Base-by-base conservation (phyloP, 768 basidiomycete genomes). In the Kwoniella bestiolae region DNA sequence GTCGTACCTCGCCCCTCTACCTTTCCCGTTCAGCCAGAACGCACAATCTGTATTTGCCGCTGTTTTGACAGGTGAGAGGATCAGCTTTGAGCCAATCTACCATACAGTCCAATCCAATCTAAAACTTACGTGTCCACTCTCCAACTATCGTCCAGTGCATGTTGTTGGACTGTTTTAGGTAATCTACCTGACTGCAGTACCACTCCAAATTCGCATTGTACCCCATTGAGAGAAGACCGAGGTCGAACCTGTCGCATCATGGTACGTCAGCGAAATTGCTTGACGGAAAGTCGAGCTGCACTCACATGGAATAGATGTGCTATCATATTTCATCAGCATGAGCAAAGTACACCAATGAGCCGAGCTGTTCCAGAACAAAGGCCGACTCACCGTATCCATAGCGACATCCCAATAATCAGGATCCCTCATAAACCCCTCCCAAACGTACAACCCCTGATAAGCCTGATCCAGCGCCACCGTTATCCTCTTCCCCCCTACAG, bases 141-240 rank as follows among this genome's bases (percentile, higher is more conserved):
- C 93, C 92, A 26, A 93, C 91, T 47, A 93, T 84, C 16, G 87
- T 84, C 92, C 91, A 92, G 28, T 94, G 85, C 67, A 88, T 88
- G 9, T 86, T 58, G 52, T 80, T 69, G 3, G 75, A 74, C 3
- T 55, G 49, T 26, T 56, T 47, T 5, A 79, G 68, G 38, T 70
- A 68, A 8, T 68, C 65, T 0, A 51, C 45, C 55, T 70, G 72
- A 16, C 67, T 59, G 63, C 79, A 80, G 38, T 62, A 72, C 67
- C 72, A 74, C 14, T 72, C 28, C 26, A 80, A 66, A 34, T 75
- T 73, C 25, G 69, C 70, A 18, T 63, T 68, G 50, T 80, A 80
- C 0, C 76, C 76, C 47, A 69, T 64, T 18, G 69, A 60, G 3
- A 76, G 31, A n/a, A 69, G 66, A 21, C 66, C 49, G 50, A 64